Conservation (phyloP, 164 flowering plant species). For the Liquidambar formosana region DNA sequence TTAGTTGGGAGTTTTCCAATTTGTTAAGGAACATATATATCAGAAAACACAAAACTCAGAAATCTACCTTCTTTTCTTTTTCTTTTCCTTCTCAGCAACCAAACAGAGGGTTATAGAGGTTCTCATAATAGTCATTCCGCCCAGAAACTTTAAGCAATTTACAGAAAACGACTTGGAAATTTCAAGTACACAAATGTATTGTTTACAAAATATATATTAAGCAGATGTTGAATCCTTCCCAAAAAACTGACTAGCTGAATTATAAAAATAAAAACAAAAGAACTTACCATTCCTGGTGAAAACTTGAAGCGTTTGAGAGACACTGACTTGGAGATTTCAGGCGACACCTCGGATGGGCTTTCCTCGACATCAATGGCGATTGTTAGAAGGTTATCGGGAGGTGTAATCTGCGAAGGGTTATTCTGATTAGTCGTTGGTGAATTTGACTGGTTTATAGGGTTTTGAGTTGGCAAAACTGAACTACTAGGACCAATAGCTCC, state of each 20-base stretch:
- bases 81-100: too few relatives aligned
- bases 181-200: too few relatives aligned
- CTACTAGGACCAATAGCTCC: neutral
- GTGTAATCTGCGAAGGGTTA: conserved; percentile 29
- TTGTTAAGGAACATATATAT: too few relatives aligned
- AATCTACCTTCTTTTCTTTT: too few relatives aligned
- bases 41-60: too few relatives aligned
- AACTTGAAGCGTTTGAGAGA: conserved; percentile 74
- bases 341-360: conserved; percentile 42
- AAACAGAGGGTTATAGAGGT: too few relatives aligned
- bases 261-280: neutral
- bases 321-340: conserved; percentile 47
- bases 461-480: neutral
- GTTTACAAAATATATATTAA: too few relatives aligned
- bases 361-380: conserved; percentile 22
- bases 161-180: too few relatives aligned
- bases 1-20: too few relatives aligned
- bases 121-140: too few relatives aligned
- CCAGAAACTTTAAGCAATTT: too few relatives aligned
- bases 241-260: neutral
- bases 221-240: too few relatives aligned
- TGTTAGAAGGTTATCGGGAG: conserved; percentile 23
- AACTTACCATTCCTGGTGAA: conserved; percentile 86
- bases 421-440: neutral
- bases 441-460: neutral